Base-by-base conservation (phyloP, 768 basidiomycete genomes). In the Suillus subluteus region DNA sequence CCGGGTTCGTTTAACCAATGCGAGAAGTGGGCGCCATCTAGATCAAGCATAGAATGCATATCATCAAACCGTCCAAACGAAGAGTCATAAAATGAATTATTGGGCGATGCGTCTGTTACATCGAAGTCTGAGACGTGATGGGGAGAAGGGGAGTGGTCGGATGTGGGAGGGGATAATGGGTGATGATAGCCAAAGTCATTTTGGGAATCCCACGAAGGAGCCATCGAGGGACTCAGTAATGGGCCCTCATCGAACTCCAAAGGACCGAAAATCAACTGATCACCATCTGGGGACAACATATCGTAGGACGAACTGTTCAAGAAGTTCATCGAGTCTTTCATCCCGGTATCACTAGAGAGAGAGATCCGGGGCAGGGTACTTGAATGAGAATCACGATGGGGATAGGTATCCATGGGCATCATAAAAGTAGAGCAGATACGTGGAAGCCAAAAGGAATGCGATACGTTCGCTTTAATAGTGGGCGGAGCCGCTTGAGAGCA, bases 1-100 rank as follows among this genome's bases (percentile, higher is more conserved):
- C n/a, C 87, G 61, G 86, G 77, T 75, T 92, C 91, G 72, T 85
- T 83, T 62, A 91, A 81, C 91, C 91, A 92, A 68, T 83, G 81
- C 0, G 84, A 80, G 4, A 87, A 79, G 46, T 82, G 73, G 68
- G 77, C 72, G 66, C 81, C 80, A 66, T 79, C 79, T 67, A 77
- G 74, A 72, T 88, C 86, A 41, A 76, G 75, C 55, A 79, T 66
- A 40, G 77, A 70, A 46, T 76, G 73, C 18, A 74, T 65, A n/a
- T 80, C 80, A 56, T 73, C 70, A 65, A 79, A 73, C 55, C 73
- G 65, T 30, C 71, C 72, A 66, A 73, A 76, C 4, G 73, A 68
- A 58, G 79, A 71, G 23, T 77, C 78, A 64, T 79, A 81, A 32
- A 77, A 76, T 23, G 77, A 73, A 66, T 79, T 80, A 69, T 65